A percentile compares a stretch with the other conserved stretches of the same genome.
phyloP scores from a whole-genome alignment of 164 flowering plant genomes.

The Echeveria elegans region DNA sequence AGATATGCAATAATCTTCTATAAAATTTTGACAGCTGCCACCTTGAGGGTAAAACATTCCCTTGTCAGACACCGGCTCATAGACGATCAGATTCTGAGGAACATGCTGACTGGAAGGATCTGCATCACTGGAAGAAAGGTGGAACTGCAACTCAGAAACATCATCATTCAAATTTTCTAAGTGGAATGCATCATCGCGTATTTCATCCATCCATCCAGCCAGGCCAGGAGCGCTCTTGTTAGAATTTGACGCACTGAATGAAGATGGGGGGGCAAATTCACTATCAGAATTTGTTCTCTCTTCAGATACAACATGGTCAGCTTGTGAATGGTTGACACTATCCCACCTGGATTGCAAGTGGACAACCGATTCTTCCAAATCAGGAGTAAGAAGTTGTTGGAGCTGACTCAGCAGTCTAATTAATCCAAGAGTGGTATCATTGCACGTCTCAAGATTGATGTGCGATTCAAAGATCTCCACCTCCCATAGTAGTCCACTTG shows the following conservation, averaged over 20 bases:
- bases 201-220: conserved; percentile 71
- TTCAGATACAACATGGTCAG: conserved; percentile 19
- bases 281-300: conserved; percentile 6
- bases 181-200: conserved; percentile 78
- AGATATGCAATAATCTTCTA: conserved; percentile 69
- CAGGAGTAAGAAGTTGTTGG: conserved; percentile 84
- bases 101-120: conserved; percentile 15
- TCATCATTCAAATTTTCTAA: conserved; percentile 21
- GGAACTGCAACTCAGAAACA: conserved; percentile 19
- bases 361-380: conserved; percentile 69
- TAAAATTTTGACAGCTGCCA: conserved; percentile 40
- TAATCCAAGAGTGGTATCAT: conserved; percentile 70
- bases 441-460: conserved; percentile 64
- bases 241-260: conserved; percentile 13
- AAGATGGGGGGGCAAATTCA: conserved; percentile 20
- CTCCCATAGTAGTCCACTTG: conserved; percentile 63
- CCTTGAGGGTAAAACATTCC: conserved; percentile 22
- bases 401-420: conserved; percentile 65
- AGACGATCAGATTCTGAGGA: conserved; percentile 14
- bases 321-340: conserved; percentile 40
- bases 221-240: conserved; percentile 14
- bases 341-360: conserved; percentile 91
- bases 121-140: conserved; percentile 21
- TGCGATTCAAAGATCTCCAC: conserved; percentile 62
- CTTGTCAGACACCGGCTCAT: conserved; percentile 25